Evolutionary conservation across 257 asterid genomes (phyloP).

Genomic region (Nicotiana benthamiana): DNA sequence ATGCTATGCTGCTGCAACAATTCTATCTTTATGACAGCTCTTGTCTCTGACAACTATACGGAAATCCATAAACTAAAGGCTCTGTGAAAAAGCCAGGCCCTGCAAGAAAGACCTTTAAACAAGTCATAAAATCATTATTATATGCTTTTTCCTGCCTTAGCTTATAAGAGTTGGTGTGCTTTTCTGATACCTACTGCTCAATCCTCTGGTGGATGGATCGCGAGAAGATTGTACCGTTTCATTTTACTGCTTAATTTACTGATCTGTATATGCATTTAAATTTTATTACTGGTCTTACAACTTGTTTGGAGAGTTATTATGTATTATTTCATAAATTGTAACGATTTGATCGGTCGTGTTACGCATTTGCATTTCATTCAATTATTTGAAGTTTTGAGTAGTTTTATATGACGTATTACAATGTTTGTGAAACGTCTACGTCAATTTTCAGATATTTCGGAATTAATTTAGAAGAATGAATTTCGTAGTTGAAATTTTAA

Average conservation of each 20-base stretch:
- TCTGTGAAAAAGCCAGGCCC: background rate
- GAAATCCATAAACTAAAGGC: conserved; percentile 44
- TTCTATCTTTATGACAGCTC: conserved; percentile 46
- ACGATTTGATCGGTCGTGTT: no score
- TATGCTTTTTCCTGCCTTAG: background rate
- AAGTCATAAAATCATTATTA: background rate
- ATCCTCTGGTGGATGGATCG: background rate
- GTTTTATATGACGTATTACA: no score
- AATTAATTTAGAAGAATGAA: no score
- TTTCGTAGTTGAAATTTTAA: no score
- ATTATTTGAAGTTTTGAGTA: no score
- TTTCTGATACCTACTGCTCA: background rate
- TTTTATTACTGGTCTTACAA: no score
- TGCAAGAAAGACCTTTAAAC: background rate
- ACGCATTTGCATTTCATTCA: no score
- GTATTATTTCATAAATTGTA: no score
- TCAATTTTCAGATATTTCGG: no score
- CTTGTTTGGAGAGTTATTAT: no score
- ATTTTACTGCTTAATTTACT: background rate
- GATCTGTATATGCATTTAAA: no score
- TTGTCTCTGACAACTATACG: conserved; percentile 53
- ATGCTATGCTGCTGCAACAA: conserved; percentile 27
- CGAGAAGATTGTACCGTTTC: background rate
- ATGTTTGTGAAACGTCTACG: no score
- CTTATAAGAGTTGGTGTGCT: background rate